phyloP scores from a whole-genome alignment of 116 monocot genomes.

The Phalaenopsis hybrid region DNA sequence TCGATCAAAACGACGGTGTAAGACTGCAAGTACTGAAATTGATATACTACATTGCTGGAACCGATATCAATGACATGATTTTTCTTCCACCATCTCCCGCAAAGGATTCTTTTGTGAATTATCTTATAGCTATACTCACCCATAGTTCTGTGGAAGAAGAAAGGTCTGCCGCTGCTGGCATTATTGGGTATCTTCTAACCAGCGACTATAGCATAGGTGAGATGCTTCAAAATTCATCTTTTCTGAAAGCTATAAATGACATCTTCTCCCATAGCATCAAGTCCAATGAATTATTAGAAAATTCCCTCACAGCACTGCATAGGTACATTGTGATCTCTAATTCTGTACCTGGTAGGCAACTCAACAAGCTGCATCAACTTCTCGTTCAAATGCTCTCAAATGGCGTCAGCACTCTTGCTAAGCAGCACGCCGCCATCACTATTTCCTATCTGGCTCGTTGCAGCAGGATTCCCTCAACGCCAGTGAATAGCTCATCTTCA shows the following conservation, averaged over 20 bases:
- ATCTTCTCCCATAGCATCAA: neutral
- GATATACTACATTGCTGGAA: neutral
- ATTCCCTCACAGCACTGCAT: neutral
- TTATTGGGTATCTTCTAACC: neutral
- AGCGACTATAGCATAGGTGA: neutral
- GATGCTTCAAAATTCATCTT: neutral
- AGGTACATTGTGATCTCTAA: neutral
- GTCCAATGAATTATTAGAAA: neutral
- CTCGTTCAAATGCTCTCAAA: neutral
- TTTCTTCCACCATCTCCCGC: neutral
- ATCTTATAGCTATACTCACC: neutral
- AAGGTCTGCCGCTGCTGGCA: neutral
- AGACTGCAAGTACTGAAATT: neutral
- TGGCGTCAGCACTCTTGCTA: neutral
- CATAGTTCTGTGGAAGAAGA: neutral
- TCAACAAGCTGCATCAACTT: neutral
- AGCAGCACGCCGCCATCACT: neutral
- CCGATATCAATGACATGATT: neutral
- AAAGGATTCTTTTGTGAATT: neutral
- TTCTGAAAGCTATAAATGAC: neutral
- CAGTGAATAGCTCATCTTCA: neutral
- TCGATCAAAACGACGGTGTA: neutral
- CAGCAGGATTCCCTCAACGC: too few species aligned
- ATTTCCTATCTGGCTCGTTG: neutral
- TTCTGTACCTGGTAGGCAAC: neutral